These are phyloP conservation scores for Castanea crenata DNA, from an alignment of 306 rosid genomes.

Conservation along the genomic window DNA sequence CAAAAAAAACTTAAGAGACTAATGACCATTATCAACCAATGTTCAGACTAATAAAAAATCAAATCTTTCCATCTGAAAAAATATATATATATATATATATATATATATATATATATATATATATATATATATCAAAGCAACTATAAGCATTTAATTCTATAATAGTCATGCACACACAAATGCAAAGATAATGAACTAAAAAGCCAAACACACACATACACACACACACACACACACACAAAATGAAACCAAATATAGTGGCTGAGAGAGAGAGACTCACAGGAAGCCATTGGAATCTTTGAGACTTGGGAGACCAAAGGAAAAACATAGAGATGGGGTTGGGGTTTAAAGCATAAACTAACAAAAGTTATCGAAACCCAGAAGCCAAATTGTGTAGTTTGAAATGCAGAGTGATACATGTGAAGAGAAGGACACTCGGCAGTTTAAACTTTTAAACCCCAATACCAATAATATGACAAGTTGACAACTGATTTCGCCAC, in stretches of 20 bases:
- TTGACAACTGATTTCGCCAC: neutral
- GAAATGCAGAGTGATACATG: neutral
- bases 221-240: too few species aligned
- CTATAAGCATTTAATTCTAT: neutral
- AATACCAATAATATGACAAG: too few species aligned
- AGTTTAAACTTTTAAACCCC: neutral
- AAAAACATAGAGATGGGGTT: slow-evolving; percentile 1
- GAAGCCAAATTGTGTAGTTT: neutral
- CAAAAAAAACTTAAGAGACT: neutral
- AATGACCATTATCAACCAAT: neutral
- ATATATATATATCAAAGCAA: too few species aligned
- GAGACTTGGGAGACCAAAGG: slow-evolving; percentile 1
- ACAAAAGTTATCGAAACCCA: neutral
- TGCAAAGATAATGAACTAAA: neutral
- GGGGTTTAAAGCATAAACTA: too few species aligned
- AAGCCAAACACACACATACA: too few species aligned
- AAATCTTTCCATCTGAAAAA: too few species aligned
- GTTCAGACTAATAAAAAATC: neutral
- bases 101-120: too few species aligned
- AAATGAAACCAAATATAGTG: neutral
- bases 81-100: too few species aligned
- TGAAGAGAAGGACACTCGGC: neutral
- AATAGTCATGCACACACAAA: neutral
- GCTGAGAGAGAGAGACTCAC: slow-evolving; percentile 40
- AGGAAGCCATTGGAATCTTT: slow-evolving; percentile 54